These are phyloP conservation scores for Lentinula sp. DNA, from an alignment of 768 basidiomycete species.

Conservation along the genomic window DNA sequence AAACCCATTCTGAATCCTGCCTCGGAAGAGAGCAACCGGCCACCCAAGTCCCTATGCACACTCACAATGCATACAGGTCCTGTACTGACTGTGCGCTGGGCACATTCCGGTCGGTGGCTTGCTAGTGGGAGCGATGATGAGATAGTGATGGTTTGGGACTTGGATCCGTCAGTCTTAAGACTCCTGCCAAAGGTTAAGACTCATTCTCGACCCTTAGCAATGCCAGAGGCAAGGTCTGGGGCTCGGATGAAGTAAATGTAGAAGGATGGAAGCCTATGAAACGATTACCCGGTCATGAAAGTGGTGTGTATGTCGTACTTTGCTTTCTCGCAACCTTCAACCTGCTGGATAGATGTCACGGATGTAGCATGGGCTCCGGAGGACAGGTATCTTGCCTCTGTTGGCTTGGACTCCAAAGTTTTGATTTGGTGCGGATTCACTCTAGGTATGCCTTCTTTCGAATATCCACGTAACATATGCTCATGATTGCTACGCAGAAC, in stretches of 20 bases:
- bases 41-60: constrained; percentile 86
- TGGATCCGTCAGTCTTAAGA: constrained; percentile 71
- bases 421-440: constrained; percentile 93
- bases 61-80: constrained; percentile 92
- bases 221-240: constrained; percentile 86
- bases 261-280: constrained; percentile 97
- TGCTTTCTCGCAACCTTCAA: constrained; percentile 3
- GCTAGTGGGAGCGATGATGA: constrained; percentile 96
- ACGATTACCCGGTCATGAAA: constrained; percentile 89
- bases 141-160: constrained; percentile 95
- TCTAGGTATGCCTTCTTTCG: constrained; percentile 50
- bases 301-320: constrained; percentile 48
- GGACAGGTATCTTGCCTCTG: constrained; percentile 89
- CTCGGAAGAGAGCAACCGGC: constrained; percentile 58
- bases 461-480: not conserved
- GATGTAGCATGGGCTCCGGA: constrained; percentile 94
- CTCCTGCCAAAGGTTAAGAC: constrained; percentile 4
- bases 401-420: constrained; percentile 87
- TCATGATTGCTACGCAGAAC: constrained; percentile 43
- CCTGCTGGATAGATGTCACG: constrained; percentile 65
- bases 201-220: constrained; percentile 34
- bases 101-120: constrained; percentile 87
- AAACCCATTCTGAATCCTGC: constrained; percentile 82
- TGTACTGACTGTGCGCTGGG: constrained; percentile 89
- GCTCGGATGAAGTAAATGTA: constrained; percentile 91